Evolutionary conservation across 768 basidiomycete species (phyloP), one percentile per base, ranked within the genome.

Genomic region (Plicaturopsis crispa): DNA sequence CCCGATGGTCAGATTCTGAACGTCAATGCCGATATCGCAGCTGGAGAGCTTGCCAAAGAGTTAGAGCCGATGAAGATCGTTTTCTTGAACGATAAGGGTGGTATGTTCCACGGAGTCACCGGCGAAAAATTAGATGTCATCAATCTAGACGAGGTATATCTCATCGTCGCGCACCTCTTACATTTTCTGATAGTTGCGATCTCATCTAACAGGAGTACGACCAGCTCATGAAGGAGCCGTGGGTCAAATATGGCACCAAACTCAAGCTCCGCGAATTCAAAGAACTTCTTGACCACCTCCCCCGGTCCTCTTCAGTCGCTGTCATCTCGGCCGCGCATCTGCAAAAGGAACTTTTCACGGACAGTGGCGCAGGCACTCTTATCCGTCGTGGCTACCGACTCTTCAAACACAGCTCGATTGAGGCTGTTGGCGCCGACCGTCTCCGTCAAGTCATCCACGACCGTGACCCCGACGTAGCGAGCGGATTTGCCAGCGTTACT

Each of bases 261-360:
- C 86, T 99, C 60, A 98, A 98, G 66, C 75, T 99, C 41, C 84
- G 96, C 47, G 94, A 98, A 61, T 97, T 99, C 73, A 99, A 99
- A 66, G 96, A 98, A 54, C 81, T 99, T 38, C 78, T 99, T 31
- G 96, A 98, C 56, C 84, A 93, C 65, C 89, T 98, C 46, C 96
- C 96, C 12, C 92, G 96, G 42, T 86, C 96, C 3, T 96, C 94
- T 13, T 97, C 93, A 26, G 96, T 99, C 36, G 94, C 96, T 48
- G 91, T 99, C 63, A 99, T 99, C 63, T 89, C 88, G 35, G 80
- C 91, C 36, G 72, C 87, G 45, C 79, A 80, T 50, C 75, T 99
- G 26, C 96, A 99, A 61, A 93, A 92, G 62, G 96, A 99, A 63
- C 82, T 98, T 33, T 99, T 99, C 69, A 99, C 96, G 35, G 96